A percentile compares a stretch with the other conserved stretches of the same genome.
phyloP scores from a whole-genome alignment of 2,329 filamentous ascomycete genomes.

The Ophiostoma ulmi region DNA sequence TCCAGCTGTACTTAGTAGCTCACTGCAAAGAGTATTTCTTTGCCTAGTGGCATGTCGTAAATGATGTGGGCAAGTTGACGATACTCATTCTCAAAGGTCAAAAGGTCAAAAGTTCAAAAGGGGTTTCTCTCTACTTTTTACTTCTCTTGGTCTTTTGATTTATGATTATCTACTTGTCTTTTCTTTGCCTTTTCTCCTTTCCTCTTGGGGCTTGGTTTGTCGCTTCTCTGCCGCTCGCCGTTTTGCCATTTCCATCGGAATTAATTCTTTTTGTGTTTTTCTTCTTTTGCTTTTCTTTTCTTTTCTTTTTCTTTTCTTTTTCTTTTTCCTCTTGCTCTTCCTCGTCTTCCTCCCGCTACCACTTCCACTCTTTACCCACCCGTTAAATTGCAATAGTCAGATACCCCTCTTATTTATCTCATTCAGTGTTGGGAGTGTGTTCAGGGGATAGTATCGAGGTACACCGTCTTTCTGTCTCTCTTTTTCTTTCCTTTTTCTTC shows the following conservation, averaged over 20 bases:
- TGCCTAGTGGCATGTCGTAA: too few relatives aligned
- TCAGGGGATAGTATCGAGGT: too few relatives aligned
- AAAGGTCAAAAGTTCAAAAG: too few relatives aligned
- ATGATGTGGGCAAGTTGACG: too few relatives aligned
- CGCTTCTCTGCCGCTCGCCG: conserved; percentile 16
- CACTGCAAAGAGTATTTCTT: too few relatives aligned
- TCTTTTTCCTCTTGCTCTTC: background rate
- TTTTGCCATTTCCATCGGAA: background rate
- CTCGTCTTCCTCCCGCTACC: background rate
- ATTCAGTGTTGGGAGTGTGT: background rate
- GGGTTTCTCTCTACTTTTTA: too few relatives aligned
- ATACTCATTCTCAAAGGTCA: too few relatives aligned
- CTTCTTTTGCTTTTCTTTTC: background rate
- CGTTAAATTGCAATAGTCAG: conserved; percentile 1
- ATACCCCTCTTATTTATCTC: background rate
- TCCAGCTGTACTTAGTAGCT: too few relatives aligned
- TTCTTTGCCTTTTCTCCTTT: background rate
- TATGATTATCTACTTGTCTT: background rate
- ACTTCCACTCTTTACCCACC: conserved; percentile 2
- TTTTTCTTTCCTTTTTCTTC: background rate
- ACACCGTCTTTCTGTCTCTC: too few relatives aligned
- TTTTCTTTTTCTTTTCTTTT: background rate
- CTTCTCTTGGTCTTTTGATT: too few relatives aligned
- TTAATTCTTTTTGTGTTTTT: background rate
- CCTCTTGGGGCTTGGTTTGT: background rate